phyloP scores from a whole-genome alignment of 2,329 filamentous ascomycete species.

The Botrytis medusae region DNA sequence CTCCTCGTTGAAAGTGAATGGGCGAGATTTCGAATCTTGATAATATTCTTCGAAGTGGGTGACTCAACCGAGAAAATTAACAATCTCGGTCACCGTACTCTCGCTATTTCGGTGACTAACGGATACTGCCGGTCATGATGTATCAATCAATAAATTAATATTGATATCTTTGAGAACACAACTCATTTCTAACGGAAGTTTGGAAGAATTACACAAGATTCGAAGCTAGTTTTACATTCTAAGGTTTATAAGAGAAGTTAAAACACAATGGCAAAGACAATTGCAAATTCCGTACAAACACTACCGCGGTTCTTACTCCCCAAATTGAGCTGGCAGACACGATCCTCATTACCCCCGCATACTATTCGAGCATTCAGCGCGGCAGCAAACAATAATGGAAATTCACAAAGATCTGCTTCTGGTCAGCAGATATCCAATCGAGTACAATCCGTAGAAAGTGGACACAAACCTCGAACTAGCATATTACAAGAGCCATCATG shows the following conservation, averaged over 20 bases:
- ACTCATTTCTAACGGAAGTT: background rate
- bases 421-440: background rate
- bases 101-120: background rate
- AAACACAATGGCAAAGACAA: constrained; percentile 35
- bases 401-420: constrained; percentile 11
- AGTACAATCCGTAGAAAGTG: background rate
- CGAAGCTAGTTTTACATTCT: background rate
- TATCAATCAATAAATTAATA: background rate
- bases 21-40: constrained; percentile 17
- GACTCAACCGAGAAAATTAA: constrained; percentile 22
- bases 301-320: constrained; percentile 40
- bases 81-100: constrained; percentile 19
- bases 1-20: constrained; percentile 3
- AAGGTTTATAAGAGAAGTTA: background rate
- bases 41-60: constrained; percentile 25
- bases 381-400: constrained; percentile 23
- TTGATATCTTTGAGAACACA: background rate
- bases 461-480: constrained; percentile 8
- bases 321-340: constrained; percentile 38
- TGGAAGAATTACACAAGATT: background rate
- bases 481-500: constrained; percentile 29
- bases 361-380: constrained; percentile 33
- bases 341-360: constrained; percentile 23
- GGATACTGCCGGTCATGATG: constrained; percentile 6
- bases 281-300: constrained; percentile 28